Evolutionary conservation across 441 rosid genomes (phyloP).

Genomic region (Gossypium trilobum): DNA sequence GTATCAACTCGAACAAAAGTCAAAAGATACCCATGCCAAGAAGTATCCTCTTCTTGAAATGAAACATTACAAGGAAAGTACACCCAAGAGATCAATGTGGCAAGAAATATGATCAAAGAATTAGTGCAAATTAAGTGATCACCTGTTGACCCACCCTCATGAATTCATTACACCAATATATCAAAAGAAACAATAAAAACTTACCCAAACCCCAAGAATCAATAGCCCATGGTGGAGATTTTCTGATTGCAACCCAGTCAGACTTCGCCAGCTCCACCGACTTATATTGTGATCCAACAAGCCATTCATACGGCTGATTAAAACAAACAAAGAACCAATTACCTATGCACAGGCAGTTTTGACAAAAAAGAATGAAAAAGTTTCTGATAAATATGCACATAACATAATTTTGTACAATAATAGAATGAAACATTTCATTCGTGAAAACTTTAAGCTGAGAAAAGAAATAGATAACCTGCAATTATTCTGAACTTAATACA

Average conservation of each 20-base stretch:
- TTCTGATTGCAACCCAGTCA: conserved; percentile 84
- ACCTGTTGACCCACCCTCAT: not conserved
- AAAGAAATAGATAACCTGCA: not conserved
- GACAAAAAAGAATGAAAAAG: not conserved
- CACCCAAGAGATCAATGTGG: not conserved
- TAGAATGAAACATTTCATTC: conserved; percentile 8
- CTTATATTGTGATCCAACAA: conserved; percentile 83
- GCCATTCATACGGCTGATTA: conserved; percentile 84
- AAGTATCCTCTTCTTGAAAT: not conserved
- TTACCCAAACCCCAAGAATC: conserved; percentile 99
- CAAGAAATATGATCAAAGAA: not conserved
- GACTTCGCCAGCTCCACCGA: conserved; percentile 87
- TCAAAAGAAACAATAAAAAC: conserved; percentile 15
- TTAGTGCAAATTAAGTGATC: not conserved
- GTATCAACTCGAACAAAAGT: not conserved
- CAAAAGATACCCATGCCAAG: not conserved
- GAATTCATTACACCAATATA: not conserved
- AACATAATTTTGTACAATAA: not conserved
- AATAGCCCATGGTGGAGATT: conserved; percentile 95
- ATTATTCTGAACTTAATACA: not conserved
- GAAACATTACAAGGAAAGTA: not conserved
- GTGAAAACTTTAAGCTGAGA: not conserved
- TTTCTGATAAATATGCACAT: not conserved
- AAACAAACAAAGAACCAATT: not conserved
- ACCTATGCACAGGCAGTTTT: not conserved